phyloP scores from a whole-genome alignment of 2,329 filamentous ascomycete genomes.

The Curvularia spicifera region DNA sequence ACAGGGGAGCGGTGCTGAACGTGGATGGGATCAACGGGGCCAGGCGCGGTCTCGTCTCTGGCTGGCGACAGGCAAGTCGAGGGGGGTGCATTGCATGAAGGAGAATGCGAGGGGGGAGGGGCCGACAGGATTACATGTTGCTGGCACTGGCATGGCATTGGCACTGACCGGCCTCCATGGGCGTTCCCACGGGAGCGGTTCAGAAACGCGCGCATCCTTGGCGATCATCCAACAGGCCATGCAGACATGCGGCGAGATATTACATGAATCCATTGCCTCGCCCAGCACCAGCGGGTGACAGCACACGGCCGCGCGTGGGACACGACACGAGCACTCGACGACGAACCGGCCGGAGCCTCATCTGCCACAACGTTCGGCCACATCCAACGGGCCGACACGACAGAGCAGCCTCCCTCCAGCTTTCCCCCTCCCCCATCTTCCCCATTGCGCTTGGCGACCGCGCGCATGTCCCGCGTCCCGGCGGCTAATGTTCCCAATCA shows the following conservation, averaged over 20 bases:
- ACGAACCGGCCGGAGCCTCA: neutral
- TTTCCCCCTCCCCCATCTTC: conserved; percentile 1
- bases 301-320: neutral
- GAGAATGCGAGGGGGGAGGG: conserved; percentile 14
- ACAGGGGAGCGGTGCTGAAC: conserved; percentile 35
- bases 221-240: conserved; percentile 25
- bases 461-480: conserved; percentile 12
- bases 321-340: no score
- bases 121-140: neutral
- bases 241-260: conserved; percentile 8
- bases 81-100: conserved; percentile 35
- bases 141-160: neutral
- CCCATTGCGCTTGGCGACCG: conserved; percentile 6
- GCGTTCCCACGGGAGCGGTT: conserved; percentile 30
- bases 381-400: neutral
- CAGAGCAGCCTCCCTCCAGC: neutral
- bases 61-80: conserved; percentile 29
- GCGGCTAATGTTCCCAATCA: conserved; percentile 29
- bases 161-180: conserved; percentile 3
- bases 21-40: conserved; percentile 40
- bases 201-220: conserved; percentile 28
- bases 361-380: neutral
- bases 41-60: conserved; percentile 26
- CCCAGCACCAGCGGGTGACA: neutral
- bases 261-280: conserved; percentile 20